These are phyloP conservation scores for Diplotaxis tenuifolia DNA, from an alignment of 345 rosid genomes.

Conservation along the genomic window DNA sequence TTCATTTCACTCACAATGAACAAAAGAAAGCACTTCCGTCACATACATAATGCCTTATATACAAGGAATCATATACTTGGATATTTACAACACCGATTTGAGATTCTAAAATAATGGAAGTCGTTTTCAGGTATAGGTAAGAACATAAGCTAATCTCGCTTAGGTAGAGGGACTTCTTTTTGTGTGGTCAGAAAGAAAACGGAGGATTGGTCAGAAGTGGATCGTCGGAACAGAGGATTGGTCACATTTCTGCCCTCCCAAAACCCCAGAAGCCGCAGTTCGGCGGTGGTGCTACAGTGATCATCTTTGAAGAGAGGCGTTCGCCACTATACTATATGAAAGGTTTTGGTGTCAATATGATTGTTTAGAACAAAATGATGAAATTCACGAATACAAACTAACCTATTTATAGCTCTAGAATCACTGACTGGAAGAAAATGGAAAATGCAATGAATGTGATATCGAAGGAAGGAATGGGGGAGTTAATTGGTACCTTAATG, in stretches of 20 bases:
- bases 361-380: neutral
- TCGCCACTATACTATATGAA: too few species aligned
- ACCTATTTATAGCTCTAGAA: neutral
- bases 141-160: conserved; percentile 57
- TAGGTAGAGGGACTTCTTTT: conserved; percentile 86
- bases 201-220: conserved; percentile 31
- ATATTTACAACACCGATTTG: neutral
- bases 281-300: neutral
- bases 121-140: conserved; percentile 48
- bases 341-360: too few species aligned
- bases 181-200: conserved; percentile 46
- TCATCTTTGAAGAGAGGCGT: neutral
- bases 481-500: neutral
- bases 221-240: conserved; percentile 30
- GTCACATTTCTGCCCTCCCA: neutral
- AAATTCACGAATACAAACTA: neutral
- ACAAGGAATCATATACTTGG: neutral
- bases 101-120: neutral
- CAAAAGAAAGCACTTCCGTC: neutral
- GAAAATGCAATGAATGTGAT: neutral
- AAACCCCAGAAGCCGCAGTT: neutral
- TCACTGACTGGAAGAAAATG: neutral
- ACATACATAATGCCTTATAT: too few species aligned
- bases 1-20: neutral
- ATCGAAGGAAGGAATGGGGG: neutral